A percentile compares a stretch with the other conserved stretches of the same genome.
phyloP scores from a whole-genome alignment of 2,329 filamentous ascomycete genomes.

The Pseudocercospora ulei region DNA sequence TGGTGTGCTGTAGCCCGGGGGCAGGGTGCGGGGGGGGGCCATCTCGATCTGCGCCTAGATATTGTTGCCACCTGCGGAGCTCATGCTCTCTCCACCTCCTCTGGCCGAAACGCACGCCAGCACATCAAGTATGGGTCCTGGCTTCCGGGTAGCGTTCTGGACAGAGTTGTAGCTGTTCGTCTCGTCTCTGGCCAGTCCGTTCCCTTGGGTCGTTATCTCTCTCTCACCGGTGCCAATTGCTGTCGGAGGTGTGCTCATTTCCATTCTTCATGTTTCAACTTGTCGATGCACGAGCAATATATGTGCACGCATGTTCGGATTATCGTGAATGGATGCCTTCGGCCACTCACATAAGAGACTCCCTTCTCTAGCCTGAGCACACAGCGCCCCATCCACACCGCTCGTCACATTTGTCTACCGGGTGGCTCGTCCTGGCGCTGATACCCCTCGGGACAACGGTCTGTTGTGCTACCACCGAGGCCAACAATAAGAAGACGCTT shows the following conservation, averaged over 20 bases:
- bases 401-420: slow-evolving; percentile 14
- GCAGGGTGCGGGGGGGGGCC: too few species aligned
- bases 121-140: slow-evolving; percentile 60
- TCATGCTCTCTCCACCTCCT: slow-evolving; percentile 40
- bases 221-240: slow-evolving; percentile 25
- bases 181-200: slow-evolving; percentile 21
- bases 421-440: slow-evolving; percentile 17
- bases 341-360: slow-evolving; percentile 21
- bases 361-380: slow-evolving; percentile 13
- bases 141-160: slow-evolving; percentile 26
- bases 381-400: slow-evolving; percentile 16
- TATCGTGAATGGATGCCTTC: slow-evolving; percentile 21
- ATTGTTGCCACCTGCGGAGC: slow-evolving; percentile 29
- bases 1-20: slow-evolving; percentile 19
- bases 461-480: slow-evolving; percentile 28
- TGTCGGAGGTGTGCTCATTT: slow-evolving; percentile 23
- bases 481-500: slow-evolving; percentile 17
- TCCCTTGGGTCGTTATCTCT: slow-evolving; percentile 22
- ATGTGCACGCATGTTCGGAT: slow-evolving; percentile 15
- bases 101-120: slow-evolving; percentile 79
- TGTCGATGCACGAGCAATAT: slow-evolving; percentile 15
- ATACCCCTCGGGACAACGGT: slow-evolving; percentile 14
- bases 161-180: slow-evolving; percentile 26
- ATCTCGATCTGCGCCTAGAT: slow-evolving; percentile 31
- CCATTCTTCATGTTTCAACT: slow-evolving; percentile 18